phyloP scores from a whole-genome alignment of 2,329 filamentous ascomycete species.

The Cryphonectria parasitica region DNA sequence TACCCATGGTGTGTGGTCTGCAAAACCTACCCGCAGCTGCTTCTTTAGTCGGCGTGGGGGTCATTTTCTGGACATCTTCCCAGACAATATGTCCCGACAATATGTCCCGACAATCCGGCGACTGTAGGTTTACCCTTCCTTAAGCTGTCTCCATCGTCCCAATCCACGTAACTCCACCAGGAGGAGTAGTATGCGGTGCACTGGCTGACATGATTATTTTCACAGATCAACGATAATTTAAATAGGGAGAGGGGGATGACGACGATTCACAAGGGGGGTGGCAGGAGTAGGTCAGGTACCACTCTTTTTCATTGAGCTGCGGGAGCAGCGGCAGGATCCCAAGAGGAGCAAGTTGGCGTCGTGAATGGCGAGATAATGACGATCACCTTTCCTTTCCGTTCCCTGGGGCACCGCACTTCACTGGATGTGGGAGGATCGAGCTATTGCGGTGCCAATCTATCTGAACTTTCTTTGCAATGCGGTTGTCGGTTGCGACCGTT shows the following conservation, averaged over 20 bases:
- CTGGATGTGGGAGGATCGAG: background rate
- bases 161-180: background rate
- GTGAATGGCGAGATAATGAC: background rate
- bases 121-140: slow-evolving; percentile 16
- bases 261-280: background rate
- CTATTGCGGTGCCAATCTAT: background rate
- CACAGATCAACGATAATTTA: background rate
- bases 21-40: slow-evolving; percentile 4
- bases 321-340: background rate
- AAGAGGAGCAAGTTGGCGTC: background rate
- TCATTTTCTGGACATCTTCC: background rate
- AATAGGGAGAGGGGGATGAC: background rate
- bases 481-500: background rate
- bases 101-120: background rate
- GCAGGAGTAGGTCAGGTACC: background rate
- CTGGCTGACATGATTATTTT: slow-evolving; percentile 17
- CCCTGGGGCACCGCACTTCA: background rate
- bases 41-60: slow-evolving; percentile 22
- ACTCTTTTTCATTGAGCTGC: background rate
- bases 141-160: background rate
- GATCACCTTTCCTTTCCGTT: background rate
- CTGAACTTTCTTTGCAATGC: background rate
- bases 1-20: background rate
- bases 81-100: background rate
- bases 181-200: background rate